A percentile compares a stretch with the other conserved stretches of the same genome.
phyloP scores from a whole-genome alignment of 1,284 basidiomycete genomes.

The Naganishia sp. region DNA sequence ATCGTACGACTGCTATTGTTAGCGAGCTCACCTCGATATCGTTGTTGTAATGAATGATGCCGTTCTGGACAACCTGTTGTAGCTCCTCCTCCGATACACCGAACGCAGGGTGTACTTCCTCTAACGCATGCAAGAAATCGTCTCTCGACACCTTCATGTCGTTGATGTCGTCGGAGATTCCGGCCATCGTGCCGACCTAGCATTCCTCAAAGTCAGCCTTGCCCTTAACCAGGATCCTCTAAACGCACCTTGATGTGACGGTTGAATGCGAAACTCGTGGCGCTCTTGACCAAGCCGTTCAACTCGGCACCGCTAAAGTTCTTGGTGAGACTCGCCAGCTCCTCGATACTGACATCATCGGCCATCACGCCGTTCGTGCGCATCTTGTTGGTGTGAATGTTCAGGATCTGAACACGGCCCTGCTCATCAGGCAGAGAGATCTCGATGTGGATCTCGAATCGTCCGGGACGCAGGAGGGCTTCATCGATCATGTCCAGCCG shows the following conservation, averaged over 20 bases:
- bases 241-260: conserved; percentile 80
- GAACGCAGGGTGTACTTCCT: conserved; percentile 95
- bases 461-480: conserved; percentile 92
- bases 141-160: conserved; percentile 81
- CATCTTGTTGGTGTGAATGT: conserved; percentile 96
- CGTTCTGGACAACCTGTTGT: conserved; percentile 90
- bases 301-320: conserved; percentile 99
- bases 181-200: conserved; percentile 89
- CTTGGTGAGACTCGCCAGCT: conserved; percentile 85
- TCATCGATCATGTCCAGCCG: conserved; percentile 99
- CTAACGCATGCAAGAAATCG: conserved; percentile 89
- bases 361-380: conserved; percentile 88
- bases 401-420: conserved; percentile 90
- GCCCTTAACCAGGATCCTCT: neutral
- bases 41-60: conserved; percentile 86
- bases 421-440: conserved; percentile 94
- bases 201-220: neutral
- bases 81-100: conserved; percentile 98
- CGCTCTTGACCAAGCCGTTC: conserved; percentile 93
- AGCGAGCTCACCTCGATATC: conserved; percentile 66
- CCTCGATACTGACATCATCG: conserved; percentile 76
- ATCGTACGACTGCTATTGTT: too few species aligned
- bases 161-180: conserved; percentile 92
- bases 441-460: conserved; percentile 99
- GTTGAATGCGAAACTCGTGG: conserved; percentile 96